Evolutionary conservation across 1,284 basidiomycete genomes (phyloP).

Genomic region (Marasmius tenuissimus): DNA sequence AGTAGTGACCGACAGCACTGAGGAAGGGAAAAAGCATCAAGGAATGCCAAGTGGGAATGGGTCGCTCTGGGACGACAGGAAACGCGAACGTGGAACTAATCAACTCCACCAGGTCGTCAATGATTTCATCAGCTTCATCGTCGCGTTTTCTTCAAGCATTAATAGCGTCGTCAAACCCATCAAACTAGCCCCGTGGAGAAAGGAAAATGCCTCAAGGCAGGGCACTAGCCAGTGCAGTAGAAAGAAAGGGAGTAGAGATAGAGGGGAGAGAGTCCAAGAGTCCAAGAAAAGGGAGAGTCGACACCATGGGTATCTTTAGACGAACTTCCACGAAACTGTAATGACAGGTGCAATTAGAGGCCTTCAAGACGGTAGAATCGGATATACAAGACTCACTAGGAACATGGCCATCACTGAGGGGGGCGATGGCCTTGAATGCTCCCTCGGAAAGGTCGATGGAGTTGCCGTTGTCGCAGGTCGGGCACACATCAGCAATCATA

Average conservation of each 20-base stretch:
- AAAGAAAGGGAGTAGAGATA: slow-evolving; percentile 16
- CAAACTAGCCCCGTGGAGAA: slow-evolving; percentile 13
- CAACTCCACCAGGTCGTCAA: slow-evolving; percentile 10
- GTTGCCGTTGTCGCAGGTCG: slow-evolving; percentile 66
- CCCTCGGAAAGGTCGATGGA: slow-evolving; percentile 82
- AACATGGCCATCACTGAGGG: slow-evolving; percentile 56
- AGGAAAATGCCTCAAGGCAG: slow-evolving; percentile 12
- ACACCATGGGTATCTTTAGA: slow-evolving; percentile 26
- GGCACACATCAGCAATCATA: slow-evolving; percentile 79
- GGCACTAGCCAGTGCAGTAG: slow-evolving; percentile 14
- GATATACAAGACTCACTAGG: slow-evolving; percentile 44
- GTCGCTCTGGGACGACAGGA: slow-evolving; percentile 1
- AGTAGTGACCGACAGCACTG: background rate
- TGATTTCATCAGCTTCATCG: slow-evolving; percentile 9
- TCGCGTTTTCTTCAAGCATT: slow-evolving; percentile 9
- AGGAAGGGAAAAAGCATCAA: background rate
- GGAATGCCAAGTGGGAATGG: background rate
- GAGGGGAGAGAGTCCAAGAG: slow-evolving; percentile 12
- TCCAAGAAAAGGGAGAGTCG: slow-evolving; percentile 11
- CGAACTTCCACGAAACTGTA: slow-evolving; percentile 49
- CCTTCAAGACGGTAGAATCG: background rate
- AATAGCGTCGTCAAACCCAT: slow-evolving; percentile 5
- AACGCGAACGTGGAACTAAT: slow-evolving; percentile 5
- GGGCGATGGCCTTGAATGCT: slow-evolving; percentile 69
- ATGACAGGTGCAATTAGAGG: background rate